A percentile compares a stretch with the other conserved stretches of the same genome.
Evolutionary conservation across 306 rosid species (phyloP).

Genomic region (Lagenaria siceraria): DNA sequence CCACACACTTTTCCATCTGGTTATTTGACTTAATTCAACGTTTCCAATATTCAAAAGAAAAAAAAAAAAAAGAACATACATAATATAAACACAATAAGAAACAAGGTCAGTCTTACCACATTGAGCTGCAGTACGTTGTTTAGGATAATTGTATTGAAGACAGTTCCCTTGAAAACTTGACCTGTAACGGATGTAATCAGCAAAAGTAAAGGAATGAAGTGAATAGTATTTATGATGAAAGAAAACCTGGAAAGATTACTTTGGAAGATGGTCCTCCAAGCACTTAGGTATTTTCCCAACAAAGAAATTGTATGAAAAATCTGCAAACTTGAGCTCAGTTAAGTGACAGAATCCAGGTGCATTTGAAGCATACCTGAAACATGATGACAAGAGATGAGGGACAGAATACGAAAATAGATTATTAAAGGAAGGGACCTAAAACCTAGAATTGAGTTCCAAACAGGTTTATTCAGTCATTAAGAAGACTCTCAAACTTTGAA

Average conservation of each 20-base stretch:
- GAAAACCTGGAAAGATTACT: slow-evolving; percentile 28
- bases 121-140: slow-evolving; percentile 51
- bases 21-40: background rate
- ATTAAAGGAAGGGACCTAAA: background rate
- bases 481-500: background rate
- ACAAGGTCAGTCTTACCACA: slow-evolving; percentile 47
- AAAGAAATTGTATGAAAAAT: slow-evolving; percentile 79
- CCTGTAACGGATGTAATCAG: slow-evolving; percentile 27
- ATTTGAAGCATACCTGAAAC: slow-evolving; percentile 59
- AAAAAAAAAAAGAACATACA: background rate
- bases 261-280: slow-evolving; percentile 62
- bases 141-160: slow-evolving; percentile 39
- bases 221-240: slow-evolving; percentile 9
- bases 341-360: slow-evolving; percentile 59
- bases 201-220: slow-evolving; percentile 14
- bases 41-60: background rate
- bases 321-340: slow-evolving; percentile 56
- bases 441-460: background rate
- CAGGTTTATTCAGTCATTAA: background rate
- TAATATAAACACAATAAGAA: background rate
- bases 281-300: slow-evolving; percentile 83
- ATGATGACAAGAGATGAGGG: slow-evolving; percentile 10
- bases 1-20: background rate
- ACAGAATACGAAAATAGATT: slow-evolving; percentile 15
- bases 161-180: slow-evolving; percentile 89